These are phyloP conservation scores for Fusarium protoensiforme DNA, from an alignment of 2,329 filamentous ascomycete species.

Conservation along the genomic window DNA sequence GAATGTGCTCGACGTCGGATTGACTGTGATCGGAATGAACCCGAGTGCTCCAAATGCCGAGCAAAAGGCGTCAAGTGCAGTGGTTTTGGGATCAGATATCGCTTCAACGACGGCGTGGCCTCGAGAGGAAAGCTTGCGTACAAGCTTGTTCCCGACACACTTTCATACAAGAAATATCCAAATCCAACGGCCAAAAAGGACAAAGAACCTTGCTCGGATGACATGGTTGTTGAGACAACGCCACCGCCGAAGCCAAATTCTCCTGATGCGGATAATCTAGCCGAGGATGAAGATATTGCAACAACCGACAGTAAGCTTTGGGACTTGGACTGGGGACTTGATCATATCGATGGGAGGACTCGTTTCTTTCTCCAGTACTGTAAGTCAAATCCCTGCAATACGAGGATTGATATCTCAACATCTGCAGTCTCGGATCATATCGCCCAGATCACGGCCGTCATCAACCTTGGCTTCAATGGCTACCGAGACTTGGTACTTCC, in stretches of 20 bases:
- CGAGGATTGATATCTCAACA: not conserved
- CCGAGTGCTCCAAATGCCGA: slow-evolving; percentile 4
- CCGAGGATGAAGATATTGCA: not conserved
- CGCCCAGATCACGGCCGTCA: slow-evolving; percentile 13
- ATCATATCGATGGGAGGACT: slow-evolving; percentile 9
- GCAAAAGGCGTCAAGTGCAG: slow-evolving; percentile 7
- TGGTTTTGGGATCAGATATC: slow-evolving; percentile 4
- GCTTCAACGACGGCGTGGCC: slow-evolving; percentile 17
- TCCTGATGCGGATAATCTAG: not conserved
- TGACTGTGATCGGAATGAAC: slow-evolving; percentile 12
- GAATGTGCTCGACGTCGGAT: slow-evolving; percentile 16
- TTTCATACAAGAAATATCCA: slow-evolving; percentile 9
- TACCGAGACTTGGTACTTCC: slow-evolving; percentile 20
- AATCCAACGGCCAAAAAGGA: not conserved
- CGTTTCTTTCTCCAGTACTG: slow-evolving; percentile 18
- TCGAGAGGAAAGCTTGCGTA: slow-evolving; percentile 14
- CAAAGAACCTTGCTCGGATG: not conserved
- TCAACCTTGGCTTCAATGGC: slow-evolving; percentile 17
- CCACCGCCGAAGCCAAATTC: not conserved
- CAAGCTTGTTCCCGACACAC: slow-evolving; percentile 4
- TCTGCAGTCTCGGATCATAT: slow-evolving; percentile 10
- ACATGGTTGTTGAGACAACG: not conserved
- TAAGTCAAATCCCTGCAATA: not conserved
- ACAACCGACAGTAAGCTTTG: not conserved
- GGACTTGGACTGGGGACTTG: slow-evolving; percentile 2